These are phyloP conservation scores for Kwoniella sp. DNA, from an alignment of 768 basidiomycete species.

Conservation along the genomic window DNA sequence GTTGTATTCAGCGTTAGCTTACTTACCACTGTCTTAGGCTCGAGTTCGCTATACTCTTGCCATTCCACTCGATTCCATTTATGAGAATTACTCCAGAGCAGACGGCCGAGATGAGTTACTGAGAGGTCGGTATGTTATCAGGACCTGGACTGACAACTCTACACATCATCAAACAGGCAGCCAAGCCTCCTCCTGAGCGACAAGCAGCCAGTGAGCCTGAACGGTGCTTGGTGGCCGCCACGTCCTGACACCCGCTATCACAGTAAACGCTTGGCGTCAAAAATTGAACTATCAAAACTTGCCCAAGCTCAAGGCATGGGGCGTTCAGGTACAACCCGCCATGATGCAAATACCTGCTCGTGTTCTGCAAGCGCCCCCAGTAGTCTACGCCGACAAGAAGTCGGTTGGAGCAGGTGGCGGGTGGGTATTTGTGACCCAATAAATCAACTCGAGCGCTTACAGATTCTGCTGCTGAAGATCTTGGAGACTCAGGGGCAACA, in stretches of 20 bases:
- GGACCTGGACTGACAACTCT: conserved; percentile 16
- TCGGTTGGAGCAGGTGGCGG: conserved; percentile 28
- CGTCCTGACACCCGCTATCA: neutral
- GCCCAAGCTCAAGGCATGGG: conserved; percentile 47
- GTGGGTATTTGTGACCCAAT: neutral
- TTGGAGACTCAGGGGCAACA: conserved; percentile 45
- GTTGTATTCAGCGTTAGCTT: too few relatives aligned
- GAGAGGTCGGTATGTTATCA: neutral
- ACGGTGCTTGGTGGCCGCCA: neutral
- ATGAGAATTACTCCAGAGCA: conserved; percentile 34
- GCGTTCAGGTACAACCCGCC: conserved; percentile 32
- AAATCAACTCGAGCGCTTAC: neutral
- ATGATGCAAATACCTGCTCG: conserved; percentile 44
- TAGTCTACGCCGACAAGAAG: conserved; percentile 40
- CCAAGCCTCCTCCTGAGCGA: conserved; percentile 44
- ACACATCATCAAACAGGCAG: conserved; percentile 47
- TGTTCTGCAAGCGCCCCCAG: conserved; percentile 37
- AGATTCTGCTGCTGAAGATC: conserved; percentile 10
- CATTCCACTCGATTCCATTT: conserved; percentile 44
- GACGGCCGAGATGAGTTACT: conserved; percentile 27
- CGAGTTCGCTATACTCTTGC: conserved; percentile 40
- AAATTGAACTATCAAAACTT: conserved; percentile 39
- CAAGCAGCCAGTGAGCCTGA: conserved; percentile 21
- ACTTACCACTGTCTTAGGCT: conserved; percentile 14
- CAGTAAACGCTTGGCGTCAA: conserved; percentile 42